Base-by-base conservation (phyloP, 495 filamentous ascomycete species). In the Tirmania nivea region DNA sequence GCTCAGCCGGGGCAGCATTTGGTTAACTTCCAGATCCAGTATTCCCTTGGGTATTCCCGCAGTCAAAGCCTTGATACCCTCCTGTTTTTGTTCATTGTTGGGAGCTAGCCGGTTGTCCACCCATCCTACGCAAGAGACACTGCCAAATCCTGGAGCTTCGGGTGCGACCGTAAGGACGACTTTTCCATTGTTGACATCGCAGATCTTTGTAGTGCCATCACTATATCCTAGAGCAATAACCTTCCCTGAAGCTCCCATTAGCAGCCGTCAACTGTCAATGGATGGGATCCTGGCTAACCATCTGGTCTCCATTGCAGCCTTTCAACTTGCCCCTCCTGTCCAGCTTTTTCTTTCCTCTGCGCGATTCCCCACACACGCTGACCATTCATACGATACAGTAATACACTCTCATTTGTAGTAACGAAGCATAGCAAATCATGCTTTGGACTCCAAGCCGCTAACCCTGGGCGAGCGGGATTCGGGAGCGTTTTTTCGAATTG, bases 361-460 rank as follows among this genome's bases (percentile, higher is more conserved):
- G 64, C 62, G 36, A 70, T 53, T 3, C 76, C 74, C 61, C 83
- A 78, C 4, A 80, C 79, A 34, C 71, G 67, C 63, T 85, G 81
- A 0, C 80, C 81, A 59, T 79, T 83, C 54, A 83, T 67, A 16
- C 81, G 69, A 59, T 76, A 83, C 10, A 83, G 73, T 45, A 73
- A 67, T 20, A 85, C 62, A 53, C 76, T 70, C 16, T 78, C 75
- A 53, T 81, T 75, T 11, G 74, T 68, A 7, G 75, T 76, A 35
- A 74, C 73, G 36, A 82, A 57, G 8, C 77, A 80, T 52, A 85
- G 72, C 48, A 85, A 68, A 65, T 84, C 80, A 76, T 83, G 81
- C 19, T 77, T 73, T n/a, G 81, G 80, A 69, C 80, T 82, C 66
- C 79, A 83, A 31, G 75, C 67, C 51, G 80, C 61, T 52, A 75